Evolutionary conservation across 495 filamentous ascomycete genomes (phyloP), one percentile per base, ranked within the genome.

Genomic region (Astrocystis sublimbata): DNA sequence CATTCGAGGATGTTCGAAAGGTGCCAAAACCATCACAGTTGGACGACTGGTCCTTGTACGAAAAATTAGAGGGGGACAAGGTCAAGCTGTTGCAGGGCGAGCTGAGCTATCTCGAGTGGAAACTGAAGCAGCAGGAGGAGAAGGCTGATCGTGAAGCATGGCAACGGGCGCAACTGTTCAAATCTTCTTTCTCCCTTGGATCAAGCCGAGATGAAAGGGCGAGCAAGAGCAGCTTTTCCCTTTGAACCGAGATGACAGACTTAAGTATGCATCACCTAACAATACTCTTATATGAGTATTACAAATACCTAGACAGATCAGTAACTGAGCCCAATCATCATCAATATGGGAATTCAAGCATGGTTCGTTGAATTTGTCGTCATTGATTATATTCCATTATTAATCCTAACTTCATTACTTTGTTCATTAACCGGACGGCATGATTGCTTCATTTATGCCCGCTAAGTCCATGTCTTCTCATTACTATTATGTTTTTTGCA

Each of bases 31-130:
- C 79, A 6, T 79, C 78, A 2, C 76, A 83, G 62, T 33, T 80
- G 0, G 81, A 83, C 58, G 78, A 81, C 47, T 83, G 77, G 78
- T 33, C 62, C 1, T 38, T 79, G 30, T 79, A 74, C 62, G 65
- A 75, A 59, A 75, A 72, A 30, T 60, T 78, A 33, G 68, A 80
- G 51, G 70, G 66, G 1, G 71, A 76, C n/a, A 70, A 74, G 46
- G 66, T 74, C 13, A 67, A 63, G 49, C 23, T 55, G 15, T 21
- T 63, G 5, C 33, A 66, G 26, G 75, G 72, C 0, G 64, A 69
- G 42, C 30, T 63, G 24, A 63, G 50, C 15, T 67, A 72, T 43
- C 54, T 74, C 23, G 66, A 68, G 28, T 72, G 69, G 71, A 70
- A 68, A 43, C 36, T 69, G 17, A 62, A 60, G 40, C 60, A 62